Conservation (phyloP, 495 filamentous ascomycete genomes). For the Tuber melanosporum region DNA sequence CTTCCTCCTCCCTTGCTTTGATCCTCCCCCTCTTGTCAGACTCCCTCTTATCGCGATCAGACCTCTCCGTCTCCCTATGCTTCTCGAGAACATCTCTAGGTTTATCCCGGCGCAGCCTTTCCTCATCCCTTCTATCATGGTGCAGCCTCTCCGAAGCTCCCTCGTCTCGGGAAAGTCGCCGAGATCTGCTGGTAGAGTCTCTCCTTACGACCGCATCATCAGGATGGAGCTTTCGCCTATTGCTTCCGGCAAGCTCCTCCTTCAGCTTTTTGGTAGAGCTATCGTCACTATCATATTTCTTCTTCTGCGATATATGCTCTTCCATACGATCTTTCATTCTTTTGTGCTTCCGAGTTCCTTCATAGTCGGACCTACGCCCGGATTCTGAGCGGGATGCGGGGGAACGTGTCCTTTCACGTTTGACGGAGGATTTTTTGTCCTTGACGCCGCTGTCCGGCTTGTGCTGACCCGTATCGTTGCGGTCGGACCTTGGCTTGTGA, state of each 20-base stretch:
- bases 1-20: conserved; percentile 24
- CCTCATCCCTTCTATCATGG: neutral
- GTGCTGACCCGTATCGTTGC: conserved; percentile 22
- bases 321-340: conserved; percentile 19
- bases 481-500: conserved; percentile 23
- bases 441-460: conserved; percentile 28
- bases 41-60: conserved; percentile 19
- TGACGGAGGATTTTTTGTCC: conserved; percentile 24
- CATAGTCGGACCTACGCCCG: conserved; percentile 23
- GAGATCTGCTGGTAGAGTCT: conserved; percentile 11
- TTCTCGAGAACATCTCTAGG: conserved; percentile 10
- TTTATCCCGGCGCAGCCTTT: conserved; percentile 10
- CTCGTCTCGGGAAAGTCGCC: conserved; percentile 11
- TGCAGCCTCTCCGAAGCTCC: neutral
- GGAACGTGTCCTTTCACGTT: conserved; percentile 32
- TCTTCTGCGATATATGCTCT: neutral
- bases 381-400: conserved; percentile 33
- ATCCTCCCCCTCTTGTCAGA: conserved; percentile 20
- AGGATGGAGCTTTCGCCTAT: conserved; percentile 23
- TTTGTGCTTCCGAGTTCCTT: conserved; percentile 24
- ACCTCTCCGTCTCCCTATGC: conserved; percentile 16
- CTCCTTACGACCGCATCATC: conserved; percentile 15
- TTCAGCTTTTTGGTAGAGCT: conserved; percentile 26
- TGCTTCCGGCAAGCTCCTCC: conserved; percentile 14
- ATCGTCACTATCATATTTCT: conserved; percentile 36